phyloP scores from a whole-genome alignment of 306 rosid species.

The Lagenaria siceraria region DNA sequence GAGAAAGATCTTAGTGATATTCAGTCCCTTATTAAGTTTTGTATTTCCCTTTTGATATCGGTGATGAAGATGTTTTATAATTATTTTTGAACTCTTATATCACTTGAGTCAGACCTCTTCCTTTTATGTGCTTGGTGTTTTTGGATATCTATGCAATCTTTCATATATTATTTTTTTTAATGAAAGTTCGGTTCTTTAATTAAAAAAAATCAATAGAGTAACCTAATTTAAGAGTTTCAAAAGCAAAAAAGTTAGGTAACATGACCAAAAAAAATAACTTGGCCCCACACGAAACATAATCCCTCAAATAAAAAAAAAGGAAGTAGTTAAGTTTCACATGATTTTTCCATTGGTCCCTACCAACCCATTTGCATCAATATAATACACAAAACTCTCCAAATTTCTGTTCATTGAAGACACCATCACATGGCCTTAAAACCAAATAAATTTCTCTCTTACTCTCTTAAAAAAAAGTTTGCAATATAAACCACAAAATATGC shows the following conservation, averaged over 20 bases:
- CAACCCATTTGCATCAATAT: neutral
- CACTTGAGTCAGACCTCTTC: too few relatives aligned
- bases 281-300: neutral
- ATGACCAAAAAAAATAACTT: neutral
- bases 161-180: too few relatives aligned
- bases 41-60: too few relatives aligned
- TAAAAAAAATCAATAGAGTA: too few relatives aligned
- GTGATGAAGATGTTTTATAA: too few relatives aligned
- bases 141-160: too few relatives aligned
- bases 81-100: too few relatives aligned
- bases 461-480: neutral
- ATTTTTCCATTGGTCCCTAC: neutral
- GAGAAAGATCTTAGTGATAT: too few relatives aligned
- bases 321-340: neutral
- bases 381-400: neutral
- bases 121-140: too few relatives aligned
- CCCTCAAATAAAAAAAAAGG: neutral
- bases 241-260: neutral
- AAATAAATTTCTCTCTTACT: neutral
- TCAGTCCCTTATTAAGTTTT: too few relatives aligned
- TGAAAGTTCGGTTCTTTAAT: too few relatives aligned
- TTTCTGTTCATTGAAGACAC: neutral
- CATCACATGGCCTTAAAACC: neutral
- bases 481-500: conserved; percentile 4
- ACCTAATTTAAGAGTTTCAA: neutral